Evolutionary conservation across 805 yeast genomes (phyloP).

Genomic region (Candida tammaniensis): DNA sequence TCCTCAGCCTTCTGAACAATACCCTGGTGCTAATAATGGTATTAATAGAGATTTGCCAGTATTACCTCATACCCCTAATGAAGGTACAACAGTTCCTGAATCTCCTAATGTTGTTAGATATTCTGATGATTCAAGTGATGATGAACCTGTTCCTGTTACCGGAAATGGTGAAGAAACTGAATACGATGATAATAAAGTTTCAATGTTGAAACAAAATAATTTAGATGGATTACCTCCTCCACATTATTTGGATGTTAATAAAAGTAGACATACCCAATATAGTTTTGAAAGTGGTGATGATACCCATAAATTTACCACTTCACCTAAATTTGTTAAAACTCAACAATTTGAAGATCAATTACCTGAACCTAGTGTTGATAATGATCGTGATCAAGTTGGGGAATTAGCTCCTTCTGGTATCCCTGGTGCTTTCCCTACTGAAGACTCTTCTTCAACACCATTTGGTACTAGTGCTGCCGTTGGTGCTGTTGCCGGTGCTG

Average conservation of each 20-base stretch:
- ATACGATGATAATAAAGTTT: background rate
- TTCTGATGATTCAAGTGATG: conserved; percentile 17
- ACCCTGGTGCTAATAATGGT: background rate
- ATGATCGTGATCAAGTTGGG: conserved; percentile 15
- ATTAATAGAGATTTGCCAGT: conserved; percentile 11
- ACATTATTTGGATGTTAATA: conserved; percentile 10
- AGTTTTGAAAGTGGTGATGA: conserved; percentile 44
- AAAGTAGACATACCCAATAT: conserved; percentile 19
- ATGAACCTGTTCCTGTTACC: conserved; percentile 2
- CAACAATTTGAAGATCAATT: conserved; percentile 12
- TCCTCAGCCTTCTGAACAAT: background rate
- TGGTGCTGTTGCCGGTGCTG: too few species aligned
- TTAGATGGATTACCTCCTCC: conserved; percentile 9
- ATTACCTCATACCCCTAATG: conserved; percentile 3
- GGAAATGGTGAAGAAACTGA: conserved; percentile 16
- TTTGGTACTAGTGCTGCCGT: background rate
- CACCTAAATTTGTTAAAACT: conserved; percentile 22
- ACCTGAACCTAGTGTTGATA: conserved; percentile 8
- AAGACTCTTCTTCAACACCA: too few species aligned
- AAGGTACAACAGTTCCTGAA: background rate
- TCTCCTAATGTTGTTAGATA: conserved; percentile 36
- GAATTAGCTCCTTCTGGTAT: too few species aligned
- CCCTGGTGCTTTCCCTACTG: too few species aligned
- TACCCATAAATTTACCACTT: conserved; percentile 24
- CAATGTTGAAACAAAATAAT: background rate